Evolutionary conservation across 1,284 basidiomycete genomes (phyloP).

Genomic region (Ustilago bromivora): DNA sequence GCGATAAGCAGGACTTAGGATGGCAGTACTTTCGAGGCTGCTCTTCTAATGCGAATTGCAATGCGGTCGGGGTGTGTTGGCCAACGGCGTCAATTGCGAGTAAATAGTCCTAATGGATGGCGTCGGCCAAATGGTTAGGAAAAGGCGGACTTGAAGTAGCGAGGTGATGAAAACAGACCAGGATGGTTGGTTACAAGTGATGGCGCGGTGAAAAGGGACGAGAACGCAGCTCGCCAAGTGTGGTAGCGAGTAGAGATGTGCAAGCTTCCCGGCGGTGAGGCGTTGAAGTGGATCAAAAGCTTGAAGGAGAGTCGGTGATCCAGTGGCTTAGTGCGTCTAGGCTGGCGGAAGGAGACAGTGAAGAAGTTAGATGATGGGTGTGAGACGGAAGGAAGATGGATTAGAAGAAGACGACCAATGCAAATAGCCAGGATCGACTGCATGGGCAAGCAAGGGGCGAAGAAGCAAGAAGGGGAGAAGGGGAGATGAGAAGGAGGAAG

Average conservation of each 20-base stretch:
- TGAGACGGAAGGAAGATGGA: background rate
- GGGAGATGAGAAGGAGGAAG: background rate
- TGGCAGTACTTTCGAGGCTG: background rate
- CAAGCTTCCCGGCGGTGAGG: conserved; percentile 20
- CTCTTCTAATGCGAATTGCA: background rate
- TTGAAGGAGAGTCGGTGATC: background rate
- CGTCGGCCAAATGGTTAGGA: background rate
- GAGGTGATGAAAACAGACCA: background rate
- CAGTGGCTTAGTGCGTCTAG: conserved; percentile 9
- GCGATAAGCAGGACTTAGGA: background rate
- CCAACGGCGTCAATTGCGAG: too few relatives aligned
- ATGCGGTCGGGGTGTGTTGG: too few relatives aligned
- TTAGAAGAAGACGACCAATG: conserved; percentile 14
- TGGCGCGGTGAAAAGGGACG: background rate
- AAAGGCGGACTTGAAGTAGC: background rate
- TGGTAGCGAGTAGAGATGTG: background rate
- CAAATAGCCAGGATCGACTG: conserved; percentile 21
- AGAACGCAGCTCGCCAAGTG: background rate
- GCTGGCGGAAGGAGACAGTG: conserved; percentile 5
- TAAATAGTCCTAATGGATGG: background rate
- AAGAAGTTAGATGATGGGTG: background rate
- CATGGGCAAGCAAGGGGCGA: conserved; percentile 16
- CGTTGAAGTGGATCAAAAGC: background rate
- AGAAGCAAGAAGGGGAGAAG: background rate
- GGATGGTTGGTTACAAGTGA: background rate